Percentiles rank a stretch among this genome's conserved stretches.
Conservation (phyloP, 495 filamentous ascomycete species). For the Talaromyces ruber region DNA sequence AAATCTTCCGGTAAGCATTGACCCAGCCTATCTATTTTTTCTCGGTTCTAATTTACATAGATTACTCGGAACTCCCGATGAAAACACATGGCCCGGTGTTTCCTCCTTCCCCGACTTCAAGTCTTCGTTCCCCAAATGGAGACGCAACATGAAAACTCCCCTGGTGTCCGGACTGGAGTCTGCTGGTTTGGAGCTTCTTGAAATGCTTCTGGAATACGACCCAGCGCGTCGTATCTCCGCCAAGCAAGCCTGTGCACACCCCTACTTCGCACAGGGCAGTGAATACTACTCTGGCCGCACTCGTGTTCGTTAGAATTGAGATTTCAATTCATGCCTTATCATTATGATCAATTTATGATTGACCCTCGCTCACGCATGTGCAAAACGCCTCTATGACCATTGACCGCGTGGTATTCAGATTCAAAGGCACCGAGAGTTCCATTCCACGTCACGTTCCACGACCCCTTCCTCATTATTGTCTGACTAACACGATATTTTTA, state of each 20-base stretch:
- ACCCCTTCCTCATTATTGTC: neutral
- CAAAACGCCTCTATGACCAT: neutral
- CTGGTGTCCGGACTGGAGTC: slow-evolving; percentile 61
- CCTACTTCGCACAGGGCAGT: slow-evolving; percentile 77
- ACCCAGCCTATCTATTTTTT: neutral
- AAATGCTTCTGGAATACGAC: slow-evolving; percentile 86
- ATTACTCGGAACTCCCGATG: slow-evolving; percentile 83
- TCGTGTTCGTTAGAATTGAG: slow-evolving; percentile 32
- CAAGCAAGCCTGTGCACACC: slow-evolving; percentile 87
- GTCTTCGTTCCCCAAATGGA: slow-evolving; percentile 92
- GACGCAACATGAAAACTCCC: slow-evolving; percentile 52
- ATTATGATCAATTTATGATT: neutral
- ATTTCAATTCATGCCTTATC: neutral
- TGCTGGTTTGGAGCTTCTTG: slow-evolving; percentile 79
- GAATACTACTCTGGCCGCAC: slow-evolving; percentile 41
- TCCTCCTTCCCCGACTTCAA: slow-evolving; percentile 98
- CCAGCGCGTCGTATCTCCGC: slow-evolving; percentile 89
- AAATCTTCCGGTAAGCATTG: slow-evolving; percentile 79
- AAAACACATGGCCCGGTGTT: slow-evolving; percentile 88
- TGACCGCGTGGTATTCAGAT: neutral
- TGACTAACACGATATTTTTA: neutral
- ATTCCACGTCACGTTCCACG: neutral
- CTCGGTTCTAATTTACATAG: slow-evolving; percentile 30
- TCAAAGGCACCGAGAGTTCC: neutral
- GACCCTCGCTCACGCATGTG: neutral